Evolutionary conservation across 352 stramenopile genomes (phyloP).

Genomic region (Halophytophthora polymorphica): DNA sequence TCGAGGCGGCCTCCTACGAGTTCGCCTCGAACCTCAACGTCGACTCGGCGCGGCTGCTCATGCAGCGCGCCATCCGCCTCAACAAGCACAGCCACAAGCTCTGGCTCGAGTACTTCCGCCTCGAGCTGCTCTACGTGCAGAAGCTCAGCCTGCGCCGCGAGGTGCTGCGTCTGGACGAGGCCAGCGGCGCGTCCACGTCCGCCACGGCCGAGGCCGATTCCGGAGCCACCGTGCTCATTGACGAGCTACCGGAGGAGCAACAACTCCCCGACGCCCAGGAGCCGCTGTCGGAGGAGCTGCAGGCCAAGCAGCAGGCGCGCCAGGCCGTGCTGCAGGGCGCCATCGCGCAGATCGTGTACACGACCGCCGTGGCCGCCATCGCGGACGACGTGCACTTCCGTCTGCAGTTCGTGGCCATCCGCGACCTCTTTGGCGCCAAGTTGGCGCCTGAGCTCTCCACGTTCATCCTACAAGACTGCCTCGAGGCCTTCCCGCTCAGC

Average conservation of each 20-base stretch:
- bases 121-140: conserved; percentile 90
- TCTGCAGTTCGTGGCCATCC: conserved; percentile 74
- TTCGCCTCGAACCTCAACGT: conserved; percentile 86
- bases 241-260: conserved; percentile 59
- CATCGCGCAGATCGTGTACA: conserved; percentile 83
- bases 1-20: conserved; percentile 89
- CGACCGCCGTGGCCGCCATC: conserved; percentile 65
- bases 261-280: conserved; percentile 26
- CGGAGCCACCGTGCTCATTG: conserved; percentile 46
- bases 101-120: conserved; percentile 90
- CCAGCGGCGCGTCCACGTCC: conserved; percentile 10
- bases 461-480: conserved; percentile 63
- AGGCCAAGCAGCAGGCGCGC: conserved; percentile 58
- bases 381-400: conserved; percentile 62
- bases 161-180: conserved; percentile 66
- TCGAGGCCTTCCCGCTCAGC: conserved; percentile 52
- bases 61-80: conserved; percentile 91
- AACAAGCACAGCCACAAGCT: conserved; percentile 79
- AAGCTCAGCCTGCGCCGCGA: conserved; percentile 83
- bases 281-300: conserved; percentile 27
- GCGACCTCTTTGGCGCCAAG: conserved; percentile 59
- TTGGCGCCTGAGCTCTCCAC: conserved; percentile 66
- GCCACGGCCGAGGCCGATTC: conserved; percentile 17
- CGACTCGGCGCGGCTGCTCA: conserved; percentile 84
- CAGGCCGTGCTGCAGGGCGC: conserved; percentile 73